Base-by-base conservation (phyloP, 1,284 basidiomycete genomes). In the Dichomitus squalens region DNA sequence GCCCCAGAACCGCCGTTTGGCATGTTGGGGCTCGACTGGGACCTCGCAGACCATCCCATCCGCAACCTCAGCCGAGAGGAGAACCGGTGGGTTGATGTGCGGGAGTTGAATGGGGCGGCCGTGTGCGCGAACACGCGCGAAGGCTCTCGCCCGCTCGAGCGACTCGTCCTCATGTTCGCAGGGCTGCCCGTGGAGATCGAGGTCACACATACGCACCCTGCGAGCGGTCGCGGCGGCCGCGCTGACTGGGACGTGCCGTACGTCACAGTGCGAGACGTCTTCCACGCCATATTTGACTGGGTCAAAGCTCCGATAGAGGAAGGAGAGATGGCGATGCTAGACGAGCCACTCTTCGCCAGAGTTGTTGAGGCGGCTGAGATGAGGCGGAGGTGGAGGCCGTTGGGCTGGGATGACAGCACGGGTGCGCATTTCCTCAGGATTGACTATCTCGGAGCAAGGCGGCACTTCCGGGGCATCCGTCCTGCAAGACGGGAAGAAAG, bases 251-350 rank as follows among this genome's bases (percentile, higher is more conserved):
- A 14, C 21, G 35, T 29, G 12, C 51, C 36, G 14, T 48, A 33
- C 33, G 59, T 61, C 4, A 59, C 59, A 12, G 39, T 61, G 41
- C 49, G 36, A 39, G 62, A 64, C 31, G 52, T 64, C n/a, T 46
- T 64, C 43, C 9, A 40, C 8, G 47, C n/a, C 6, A 20, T 64
- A 29, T 61, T 59, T 47, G 31, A 29, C 9, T 31, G 23, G 18
- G 44, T 64, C 35, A 52, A 53, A n/a, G 46, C 33, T 16, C 49
- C 49, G 44, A 43, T 57, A 27, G 33, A 49, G 29, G 27, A 39
- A 35, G 53, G 35, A 27, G 48, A 55, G 38, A 27, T 55, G 20
- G 39, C 20, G 31, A 14, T 7, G 21, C 6, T 55, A 29, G 14
- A 11, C 43, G 48, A 25, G 53, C 20, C 53, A 2, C 51, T 25